Conservation (phyloP, 23 red algal species). For the Gracilaria caudata region DNA sequence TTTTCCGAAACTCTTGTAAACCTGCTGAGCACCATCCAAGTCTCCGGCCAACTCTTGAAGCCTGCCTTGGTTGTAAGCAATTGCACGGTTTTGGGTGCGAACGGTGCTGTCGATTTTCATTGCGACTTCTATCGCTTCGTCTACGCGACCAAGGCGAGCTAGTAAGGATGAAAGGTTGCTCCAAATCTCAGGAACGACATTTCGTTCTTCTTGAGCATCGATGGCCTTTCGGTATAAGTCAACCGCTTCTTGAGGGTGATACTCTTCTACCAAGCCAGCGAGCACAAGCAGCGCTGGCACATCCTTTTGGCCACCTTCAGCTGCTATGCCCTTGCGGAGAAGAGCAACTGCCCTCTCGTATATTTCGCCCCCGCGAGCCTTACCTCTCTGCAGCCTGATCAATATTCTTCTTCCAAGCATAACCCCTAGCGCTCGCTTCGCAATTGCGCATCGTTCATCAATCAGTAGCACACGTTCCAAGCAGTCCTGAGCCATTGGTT, state of each 20-base stretch:
- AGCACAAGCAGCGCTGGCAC: constrained; percentile 56
- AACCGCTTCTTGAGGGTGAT: constrained; percentile 44
- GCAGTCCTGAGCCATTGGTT: constrained; percentile 51
- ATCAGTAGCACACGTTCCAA: constrained; percentile 52
- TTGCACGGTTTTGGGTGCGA: neutral
- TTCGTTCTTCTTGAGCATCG: constrained; percentile 24
- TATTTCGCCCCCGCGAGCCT: constrained; percentile 53
- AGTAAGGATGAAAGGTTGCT: constrained; percentile 57
- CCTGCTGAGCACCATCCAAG: neutral
- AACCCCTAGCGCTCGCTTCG: constrained; percentile 55
- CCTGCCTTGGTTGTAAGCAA: constrained; percentile 59
- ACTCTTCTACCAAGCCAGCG: constrained; percentile 56
- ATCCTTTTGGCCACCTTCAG: constrained; percentile 39
- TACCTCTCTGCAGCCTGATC: constrained; percentile 32
- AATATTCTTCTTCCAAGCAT: constrained; percentile 54
- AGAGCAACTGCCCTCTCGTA: constrained; percentile 53
- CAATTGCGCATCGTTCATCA: constrained; percentile 63
- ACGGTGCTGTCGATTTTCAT: constrained; percentile 39
- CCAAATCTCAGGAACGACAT: constrained; percentile 61
- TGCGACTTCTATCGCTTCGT: constrained; percentile 33
- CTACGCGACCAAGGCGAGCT: constrained; percentile 44
- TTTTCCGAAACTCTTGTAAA: constrained; percentile 43
- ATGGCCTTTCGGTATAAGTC: constrained; percentile 47
- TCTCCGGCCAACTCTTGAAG: constrained; percentile 42
- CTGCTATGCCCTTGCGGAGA: constrained; percentile 44